These are phyloP conservation scores for Barbatosphaeria neglecta DNA, from an alignment of 495 filamentous ascomycete genomes.

Conservation along the genomic window DNA sequence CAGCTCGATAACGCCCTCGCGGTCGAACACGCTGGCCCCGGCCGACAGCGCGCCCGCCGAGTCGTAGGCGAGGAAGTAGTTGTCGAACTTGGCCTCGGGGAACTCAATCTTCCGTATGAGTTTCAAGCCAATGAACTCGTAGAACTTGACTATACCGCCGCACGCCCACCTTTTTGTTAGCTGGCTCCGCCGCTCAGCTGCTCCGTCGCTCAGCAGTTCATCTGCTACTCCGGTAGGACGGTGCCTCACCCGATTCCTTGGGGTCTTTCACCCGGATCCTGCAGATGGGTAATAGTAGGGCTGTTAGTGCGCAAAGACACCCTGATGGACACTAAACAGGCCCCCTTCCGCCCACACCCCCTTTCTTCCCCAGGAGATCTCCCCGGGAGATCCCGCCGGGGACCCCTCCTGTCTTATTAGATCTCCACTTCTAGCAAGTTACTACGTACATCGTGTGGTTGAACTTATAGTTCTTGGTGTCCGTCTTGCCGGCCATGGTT, in stretches of 20 bases:
- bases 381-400: not conserved
- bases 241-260: conserved; percentile 53
- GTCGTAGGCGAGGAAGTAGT: conserved; percentile 78
- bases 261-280: conserved; percentile 96
- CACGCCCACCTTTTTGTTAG: not conserved
- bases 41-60: conserved; percentile 45
- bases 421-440: too few species aligned
- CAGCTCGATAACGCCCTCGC: conserved; percentile 82
- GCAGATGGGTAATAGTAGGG: conserved; percentile 19
- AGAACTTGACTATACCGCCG: conserved; percentile 61
- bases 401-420: too few species aligned
- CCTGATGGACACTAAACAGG: too few species aligned
- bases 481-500: conserved; percentile 59
- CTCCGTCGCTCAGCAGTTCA: too few species aligned
- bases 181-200: too few species aligned
- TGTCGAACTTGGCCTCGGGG: conserved; percentile 74
- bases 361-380: not conserved
- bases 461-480: conserved; percentile 75
- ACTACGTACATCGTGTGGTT: conserved; percentile 67
- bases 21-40: conserved; percentile 61
- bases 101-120: conserved; percentile 63
- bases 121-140: conserved; percentile 84
- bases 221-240: not conserved
- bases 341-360: too few species aligned
- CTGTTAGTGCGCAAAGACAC: not conserved